A percentile compares a stretch with the other conserved stretches of the same genome.
These are phyloP conservation scores for Phytophthora crassamura DNA, from an alignment of 352 stramenopile species.

Conservation along the genomic window DNA sequence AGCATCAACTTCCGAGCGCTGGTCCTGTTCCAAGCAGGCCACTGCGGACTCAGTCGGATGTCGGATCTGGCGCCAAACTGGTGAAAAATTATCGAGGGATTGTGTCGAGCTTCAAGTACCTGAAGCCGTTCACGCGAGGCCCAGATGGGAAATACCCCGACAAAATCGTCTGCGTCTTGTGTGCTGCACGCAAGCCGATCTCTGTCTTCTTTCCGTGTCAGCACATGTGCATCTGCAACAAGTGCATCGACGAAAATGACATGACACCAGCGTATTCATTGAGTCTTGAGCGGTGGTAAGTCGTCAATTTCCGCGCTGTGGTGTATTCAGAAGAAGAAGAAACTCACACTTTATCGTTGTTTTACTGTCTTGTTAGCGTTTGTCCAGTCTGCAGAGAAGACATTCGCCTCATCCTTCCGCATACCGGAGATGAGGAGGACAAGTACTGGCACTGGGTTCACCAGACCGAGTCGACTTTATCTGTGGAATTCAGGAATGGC, in stretches of 20 bases:
- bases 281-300: conserved; percentile 33
- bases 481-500: conserved; percentile 48
- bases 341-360: neutral
- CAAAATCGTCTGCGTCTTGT: conserved; percentile 49
- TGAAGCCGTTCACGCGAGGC: conserved; percentile 51
- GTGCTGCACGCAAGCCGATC: conserved; percentile 32
- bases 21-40: no score
- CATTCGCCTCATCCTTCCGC: conserved; percentile 59
- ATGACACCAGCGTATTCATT: conserved; percentile 38
- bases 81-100: conserved; percentile 58
- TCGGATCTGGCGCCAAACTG: conserved; percentile 21
- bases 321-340: neutral
- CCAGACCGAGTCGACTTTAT: conserved; percentile 45
- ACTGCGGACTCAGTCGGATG: no score
- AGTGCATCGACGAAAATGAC: conserved; percentile 48
- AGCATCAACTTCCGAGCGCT: no score
- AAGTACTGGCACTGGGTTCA: conserved; percentile 63
- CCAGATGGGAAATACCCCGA: conserved; percentile 45
- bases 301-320: neutral
- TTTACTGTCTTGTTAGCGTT: conserved; percentile 21
- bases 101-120: conserved; percentile 46
- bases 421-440: conserved; percentile 48
- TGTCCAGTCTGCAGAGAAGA: conserved; percentile 61
- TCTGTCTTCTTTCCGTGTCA: conserved; percentile 71
- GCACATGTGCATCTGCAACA: conserved; percentile 65